phyloP scores from a whole-genome alignment of 495 filamentous ascomycete genomes.

The Aspergillus egyptiacus region DNA sequence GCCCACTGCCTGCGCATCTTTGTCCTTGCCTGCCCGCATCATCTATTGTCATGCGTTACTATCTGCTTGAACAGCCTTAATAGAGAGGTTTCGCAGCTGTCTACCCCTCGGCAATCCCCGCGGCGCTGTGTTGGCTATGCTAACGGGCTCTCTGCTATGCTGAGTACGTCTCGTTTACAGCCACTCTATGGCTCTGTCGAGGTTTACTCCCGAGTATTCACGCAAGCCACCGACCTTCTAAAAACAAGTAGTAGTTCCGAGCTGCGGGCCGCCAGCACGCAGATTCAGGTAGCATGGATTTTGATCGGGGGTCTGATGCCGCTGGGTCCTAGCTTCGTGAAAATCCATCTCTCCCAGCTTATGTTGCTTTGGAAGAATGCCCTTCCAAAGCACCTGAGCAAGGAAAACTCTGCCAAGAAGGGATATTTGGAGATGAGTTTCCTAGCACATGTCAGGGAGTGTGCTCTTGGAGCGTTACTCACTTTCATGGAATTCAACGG shows the following conservation, averaged over 20 bases:
- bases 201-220: conserved; percentile 84
- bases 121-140: conserved; percentile 87
- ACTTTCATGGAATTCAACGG: conserved; percentile 94
- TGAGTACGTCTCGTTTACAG: conserved; percentile 81
- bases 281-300: conserved; percentile 98
- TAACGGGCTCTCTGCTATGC: conserved; percentile 84
- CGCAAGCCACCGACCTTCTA: conserved; percentile 83
- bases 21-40: conserved; percentile 82
- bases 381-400: conserved; percentile 84
- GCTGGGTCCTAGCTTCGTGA: conserved; percentile 95
- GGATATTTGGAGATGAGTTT: conserved; percentile 85
- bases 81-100: conserved; percentile 74
- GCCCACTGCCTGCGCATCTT: conserved; percentile 81
- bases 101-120: conserved; percentile 68
- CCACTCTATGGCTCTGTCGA: conserved; percentile 94
- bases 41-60: conserved; percentile 84
- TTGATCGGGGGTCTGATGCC: conserved; percentile 95
- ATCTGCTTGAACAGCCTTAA: conserved; percentile 95
- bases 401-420: conserved; percentile 77
- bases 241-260: conserved; percentile 92
- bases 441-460: conserved; percentile 90
- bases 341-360: conserved; percentile 93
- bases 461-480: conserved; percentile 82
- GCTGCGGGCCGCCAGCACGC: conserved; percentile 82
- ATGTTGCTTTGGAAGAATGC: conserved; percentile 98